Evolutionary conservation across 2,329 filamentous ascomycete species (phyloP), one percentile per base, ranked within the genome.

Genomic region (Pyrenochaeta sp.): DNA sequence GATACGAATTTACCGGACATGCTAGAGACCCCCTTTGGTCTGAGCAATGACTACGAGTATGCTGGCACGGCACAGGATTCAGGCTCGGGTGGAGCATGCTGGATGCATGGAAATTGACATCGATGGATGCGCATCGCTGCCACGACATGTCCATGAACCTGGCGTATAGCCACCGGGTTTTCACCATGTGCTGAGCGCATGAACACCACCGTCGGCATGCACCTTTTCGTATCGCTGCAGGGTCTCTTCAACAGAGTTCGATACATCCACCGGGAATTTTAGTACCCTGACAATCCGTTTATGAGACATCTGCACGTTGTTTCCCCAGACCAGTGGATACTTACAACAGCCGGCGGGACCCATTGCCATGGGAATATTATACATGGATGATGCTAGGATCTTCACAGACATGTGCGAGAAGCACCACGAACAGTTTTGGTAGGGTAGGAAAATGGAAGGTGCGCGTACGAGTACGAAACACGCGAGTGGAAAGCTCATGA

Each of bases 1-100:
- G 75, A 77, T 41, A 75, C 73, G 1, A 72, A 70, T 37, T 46
- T 75, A 17, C 72, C 73, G 4, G 73, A 77, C 48, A 71, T 75
- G 63, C 62, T 73, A 14, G 74, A 76, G 36, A 64, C 66, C 12
- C 72, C 73, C 3, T 74, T 72, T 54, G 70, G 71, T 1, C 43
- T 74, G 3, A 61, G 60, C 17, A 69, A 66, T n/a, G 72, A 73
- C 20, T 74, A 69, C 35, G 74, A 75, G 12, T 76, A 69, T 45
- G 65, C 67, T 15, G 63, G 64, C 15, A 60, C 69, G 6, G 71
- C 71, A 42, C 71, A 73, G 49, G 73, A 75, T 46, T 64, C 68
- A 14, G 69, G 67, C 7, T 60, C 66, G 10, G 55, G 51, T n/a
- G 64, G 60, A 3, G 63, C 69, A 11, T 74, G 72, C 42, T 75